Base-by-base conservation (phyloP, 805 yeast genomes). In the Starmera dryadoides region DNA sequence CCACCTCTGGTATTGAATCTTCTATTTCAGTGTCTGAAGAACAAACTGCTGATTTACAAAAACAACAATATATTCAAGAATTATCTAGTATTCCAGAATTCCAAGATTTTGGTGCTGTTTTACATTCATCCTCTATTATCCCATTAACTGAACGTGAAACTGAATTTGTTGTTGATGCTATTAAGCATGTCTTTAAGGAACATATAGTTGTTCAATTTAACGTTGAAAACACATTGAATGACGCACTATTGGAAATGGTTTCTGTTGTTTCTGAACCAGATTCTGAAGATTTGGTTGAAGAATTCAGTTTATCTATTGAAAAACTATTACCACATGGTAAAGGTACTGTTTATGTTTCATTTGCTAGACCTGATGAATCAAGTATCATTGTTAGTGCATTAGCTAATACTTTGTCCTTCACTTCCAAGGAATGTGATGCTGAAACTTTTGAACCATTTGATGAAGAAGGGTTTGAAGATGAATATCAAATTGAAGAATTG, bases 111-210 rank as follows among this genome's bases (percentile, higher is more conserved):
- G 98, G 98, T 45, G 60, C 73, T 29, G 69, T 88, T 45, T 68
- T 88, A 44, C 87, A 83, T 63, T 75, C 89, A 8, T 79, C 95
- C 2, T 56, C 64, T 29, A 60, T 69, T 28, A 68, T 77, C 40
- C 77, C 81, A 48, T 75, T 91, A 53, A 89, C 98, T 18, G 98
- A 93, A 60, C 71, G 75, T 43, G 98, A 89, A 60, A 87, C 94
- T 44, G 98, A 93, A 64, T 87, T 88, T 60, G 89, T 87, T 33
- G 95, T 93, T 43, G 73, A 73, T 38, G 89, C 83, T 28, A 69
- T 86, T 41, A 89, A 86, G 62, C 98, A 89, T 59, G 64, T 89
- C 40, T 93, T 85, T 62, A 77, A 77, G 44, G 67, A 75, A 14
- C 80, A 84, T 52, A 67, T 82, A 53, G 77, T 91, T 45, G 63